Conservation (phyloP, 257 asterid species). For the Solanum sitiens region DNA sequence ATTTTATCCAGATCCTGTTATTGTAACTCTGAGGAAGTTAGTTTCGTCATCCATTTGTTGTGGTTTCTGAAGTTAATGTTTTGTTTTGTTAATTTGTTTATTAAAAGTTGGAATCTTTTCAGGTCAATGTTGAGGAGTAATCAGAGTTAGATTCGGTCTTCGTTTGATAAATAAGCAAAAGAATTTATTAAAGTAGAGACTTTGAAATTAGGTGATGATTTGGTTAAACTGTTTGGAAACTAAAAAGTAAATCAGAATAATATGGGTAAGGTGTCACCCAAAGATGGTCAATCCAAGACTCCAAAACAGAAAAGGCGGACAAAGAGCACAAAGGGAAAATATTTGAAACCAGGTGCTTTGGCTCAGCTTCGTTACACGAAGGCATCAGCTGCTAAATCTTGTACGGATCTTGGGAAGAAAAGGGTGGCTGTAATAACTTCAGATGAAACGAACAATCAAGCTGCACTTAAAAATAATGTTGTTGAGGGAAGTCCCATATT, state of each 20-base stretch:
- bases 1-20: neutral
- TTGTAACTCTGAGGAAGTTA: neutral
- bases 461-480: slow-evolving; percentile 13
- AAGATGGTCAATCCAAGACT: slow-evolving; percentile 33
- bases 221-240: neutral
- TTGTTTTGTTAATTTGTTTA: neutral
- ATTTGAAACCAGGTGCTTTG: slow-evolving; percentile 82
- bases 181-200: neutral
- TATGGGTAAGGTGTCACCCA: slow-evolving; percentile 34
- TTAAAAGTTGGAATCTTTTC: neutral
- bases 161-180: neutral
- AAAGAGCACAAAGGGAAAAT: slow-evolving; percentile 40
- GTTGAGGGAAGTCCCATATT: slow-evolving; percentile 24
- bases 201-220: neutral
- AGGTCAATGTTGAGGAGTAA: neutral
- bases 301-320: slow-evolving; percentile 46
- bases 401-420: slow-evolving; percentile 79
- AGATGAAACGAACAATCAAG: slow-evolving; percentile 16
- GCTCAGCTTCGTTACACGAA: slow-evolving; percentile 72
- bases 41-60: neutral
- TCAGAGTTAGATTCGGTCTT: neutral
- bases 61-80: neutral
- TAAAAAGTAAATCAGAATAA: neutral
- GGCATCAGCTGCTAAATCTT: slow-evolving; percentile 63
- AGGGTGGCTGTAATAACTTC: slow-evolving; percentile 46